phyloP scores from a whole-genome alignment of 129 eudicot species.

The Scalesia atractyloides region DNA sequence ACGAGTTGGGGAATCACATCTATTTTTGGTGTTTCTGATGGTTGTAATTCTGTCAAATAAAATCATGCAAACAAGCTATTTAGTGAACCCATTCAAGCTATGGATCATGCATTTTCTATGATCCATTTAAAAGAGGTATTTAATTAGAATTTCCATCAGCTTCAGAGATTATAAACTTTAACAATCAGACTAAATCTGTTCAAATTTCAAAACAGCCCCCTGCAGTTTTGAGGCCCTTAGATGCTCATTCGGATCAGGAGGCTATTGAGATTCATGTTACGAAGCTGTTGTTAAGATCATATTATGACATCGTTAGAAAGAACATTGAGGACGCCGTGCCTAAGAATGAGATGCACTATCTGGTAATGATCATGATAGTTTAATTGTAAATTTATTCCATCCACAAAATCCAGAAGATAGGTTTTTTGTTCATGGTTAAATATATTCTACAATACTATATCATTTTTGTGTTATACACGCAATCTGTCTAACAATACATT shows the following conservation, averaged over 20 bases:
- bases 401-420: background rate
- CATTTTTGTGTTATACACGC: background rate
- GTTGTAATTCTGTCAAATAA: conserved; percentile 63
- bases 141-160: background rate
- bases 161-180: conserved; percentile 5
- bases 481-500: conserved; percentile 7
- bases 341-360: conserved; percentile 94
- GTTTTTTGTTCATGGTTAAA: conserved; percentile 5
- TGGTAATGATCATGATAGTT: conserved; percentile 49
- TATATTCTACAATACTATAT: conserved; percentile 6
- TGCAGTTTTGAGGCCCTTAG: conserved; percentile 77
- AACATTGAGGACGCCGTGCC: conserved; percentile 91
- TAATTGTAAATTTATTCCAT: background rate
- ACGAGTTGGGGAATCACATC: conserved; percentile 89
- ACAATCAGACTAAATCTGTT: conserved; percentile 14
- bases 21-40: conserved; percentile 79
- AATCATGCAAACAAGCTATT: conserved; percentile 60
- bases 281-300: conserved; percentile 72
- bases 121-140: conserved; percentile 90
- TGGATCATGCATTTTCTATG: conserved; percentile 62
- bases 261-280: conserved; percentile 74
- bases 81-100: conserved; percentile 60
- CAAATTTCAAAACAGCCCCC: conserved; percentile 69
- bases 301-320: conserved; percentile 94
- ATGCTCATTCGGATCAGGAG: conserved; percentile 79